These are phyloP conservation scores for Symbiodinium pilosum DNA, from an alignment of 73 alveolate species.

Conservation along the genomic window DNA sequence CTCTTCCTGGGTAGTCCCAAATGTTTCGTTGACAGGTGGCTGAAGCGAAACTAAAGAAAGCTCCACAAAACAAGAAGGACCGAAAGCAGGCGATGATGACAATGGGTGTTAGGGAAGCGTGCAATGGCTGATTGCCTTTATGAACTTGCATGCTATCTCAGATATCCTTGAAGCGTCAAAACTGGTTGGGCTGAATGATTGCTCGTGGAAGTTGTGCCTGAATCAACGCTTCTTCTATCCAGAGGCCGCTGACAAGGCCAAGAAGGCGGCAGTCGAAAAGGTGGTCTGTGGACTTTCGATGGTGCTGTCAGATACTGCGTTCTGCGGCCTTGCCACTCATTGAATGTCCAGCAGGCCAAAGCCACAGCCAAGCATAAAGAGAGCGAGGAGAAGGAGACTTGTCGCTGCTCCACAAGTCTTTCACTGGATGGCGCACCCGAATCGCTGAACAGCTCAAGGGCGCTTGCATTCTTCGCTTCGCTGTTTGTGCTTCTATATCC, in stretches of 20 bases:
- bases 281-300: neutral
- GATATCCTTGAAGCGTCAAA: too few relatives aligned
- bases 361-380: neutral
- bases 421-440: too few relatives aligned
- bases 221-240: neutral
- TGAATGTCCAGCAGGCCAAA: neutral
- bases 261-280: slow-evolving; percentile 10
- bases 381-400: neutral
- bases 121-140: too few relatives aligned
- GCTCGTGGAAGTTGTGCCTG: neutral
- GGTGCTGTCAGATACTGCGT: neutral
- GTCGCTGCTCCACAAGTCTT: too few relatives aligned
- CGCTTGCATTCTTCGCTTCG: neutral
- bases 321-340: neutral
- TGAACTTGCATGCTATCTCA: too few relatives aligned
- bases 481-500: neutral
- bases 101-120: too few relatives aligned
- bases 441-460: too few relatives aligned
- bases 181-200: neutral
- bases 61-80: slow-evolving; percentile 16
- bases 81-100: neutral
- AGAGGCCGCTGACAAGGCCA: neutral
- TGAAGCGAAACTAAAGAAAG: neutral
- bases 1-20: too few relatives aligned
- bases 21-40: neutral